These are phyloP conservation scores for Elongisporangium anandrum DNA, from an alignment of 352 stramenopile species.

Conservation along the genomic window DNA sequence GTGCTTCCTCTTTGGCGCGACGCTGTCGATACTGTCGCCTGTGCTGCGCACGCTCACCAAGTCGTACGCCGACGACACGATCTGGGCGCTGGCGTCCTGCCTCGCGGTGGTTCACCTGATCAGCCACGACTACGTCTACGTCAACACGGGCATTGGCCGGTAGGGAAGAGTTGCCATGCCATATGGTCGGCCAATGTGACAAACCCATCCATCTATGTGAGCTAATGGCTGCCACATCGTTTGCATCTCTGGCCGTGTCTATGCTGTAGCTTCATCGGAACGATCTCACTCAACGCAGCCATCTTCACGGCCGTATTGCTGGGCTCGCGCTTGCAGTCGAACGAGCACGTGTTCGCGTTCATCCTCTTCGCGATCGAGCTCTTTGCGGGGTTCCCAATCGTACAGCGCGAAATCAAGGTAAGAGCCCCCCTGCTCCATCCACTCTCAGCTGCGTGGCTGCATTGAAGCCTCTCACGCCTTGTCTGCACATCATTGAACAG, in stretches of 20 bases:
- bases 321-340: constrained; percentile 86
- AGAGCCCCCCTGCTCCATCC: background rate
- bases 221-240: background rate
- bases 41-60: constrained; percentile 89
- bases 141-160: constrained; percentile 76
- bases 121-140: constrained; percentile 89
- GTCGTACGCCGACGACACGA: constrained; percentile 91
- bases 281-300: constrained; percentile 90
- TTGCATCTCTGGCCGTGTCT: background rate
- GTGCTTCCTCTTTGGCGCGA: constrained; percentile 80
- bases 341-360: constrained; percentile 91
- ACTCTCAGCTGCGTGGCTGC: background rate
- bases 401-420: constrained; percentile 82
- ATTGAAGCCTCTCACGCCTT: background rate
- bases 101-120: constrained; percentile 85
- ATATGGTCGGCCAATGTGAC: background rate
- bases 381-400: constrained; percentile 89
- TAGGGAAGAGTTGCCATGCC: constrained; percentile 12
- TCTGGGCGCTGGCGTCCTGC: constrained; percentile 78
- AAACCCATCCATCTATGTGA: background rate
- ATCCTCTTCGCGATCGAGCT: constrained; percentile 88
- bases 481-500: constrained; percentile 11
- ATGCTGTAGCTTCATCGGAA: constrained; percentile 68
- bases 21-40: constrained; percentile 83
- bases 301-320: constrained; percentile 91